These are phyloP conservation scores for Clitopilus hobsonii DNA, from an alignment of 768 basidiomycete species.

Conservation along the genomic window DNA sequence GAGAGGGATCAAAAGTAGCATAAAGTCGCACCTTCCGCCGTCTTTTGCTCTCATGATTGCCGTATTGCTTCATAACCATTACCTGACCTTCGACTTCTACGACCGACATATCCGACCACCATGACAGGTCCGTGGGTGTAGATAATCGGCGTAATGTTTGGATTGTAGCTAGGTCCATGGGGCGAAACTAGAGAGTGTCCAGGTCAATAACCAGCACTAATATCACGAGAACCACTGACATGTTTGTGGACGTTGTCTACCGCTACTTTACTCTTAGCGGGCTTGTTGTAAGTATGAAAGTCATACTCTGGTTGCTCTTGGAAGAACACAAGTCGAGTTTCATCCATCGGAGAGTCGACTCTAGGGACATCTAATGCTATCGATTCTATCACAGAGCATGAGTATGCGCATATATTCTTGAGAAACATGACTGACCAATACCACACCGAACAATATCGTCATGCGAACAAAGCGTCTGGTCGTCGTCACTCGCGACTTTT, in stretches of 20 bases:
- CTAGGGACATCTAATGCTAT: neutral
- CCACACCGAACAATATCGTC: neutral
- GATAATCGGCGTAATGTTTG: neutral
- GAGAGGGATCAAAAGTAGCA: no score
- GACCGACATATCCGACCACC: slow-evolving; percentile 6
- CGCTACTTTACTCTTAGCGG: neutral
- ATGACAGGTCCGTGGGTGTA: neutral
- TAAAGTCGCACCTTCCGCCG: slow-evolving; percentile 3
- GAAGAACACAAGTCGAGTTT: neutral
- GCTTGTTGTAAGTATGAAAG: slow-evolving; percentile 2
- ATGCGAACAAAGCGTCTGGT: neutral
- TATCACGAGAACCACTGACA: neutral
- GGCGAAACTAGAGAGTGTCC: slow-evolving; percentile 5
- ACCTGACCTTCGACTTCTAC: slow-evolving; percentile 3
- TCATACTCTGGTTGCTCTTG: slow-evolving; percentile 5
- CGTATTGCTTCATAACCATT: slow-evolving; percentile 9
- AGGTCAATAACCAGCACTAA: no score
- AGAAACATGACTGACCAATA: no score
- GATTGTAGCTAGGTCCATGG: slow-evolving; percentile 7
- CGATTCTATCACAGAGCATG: no score
- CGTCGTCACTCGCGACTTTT: neutral
- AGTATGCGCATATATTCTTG: no score
- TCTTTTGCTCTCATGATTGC: neutral
- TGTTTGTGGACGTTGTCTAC: neutral
- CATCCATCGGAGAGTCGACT: neutral